Evolutionary conservation across 2,329 filamentous ascomycete species (phyloP), one percentile per base, ranked within the genome.

Genomic region (Aspergillus pseudoviridinutans): DNA sequence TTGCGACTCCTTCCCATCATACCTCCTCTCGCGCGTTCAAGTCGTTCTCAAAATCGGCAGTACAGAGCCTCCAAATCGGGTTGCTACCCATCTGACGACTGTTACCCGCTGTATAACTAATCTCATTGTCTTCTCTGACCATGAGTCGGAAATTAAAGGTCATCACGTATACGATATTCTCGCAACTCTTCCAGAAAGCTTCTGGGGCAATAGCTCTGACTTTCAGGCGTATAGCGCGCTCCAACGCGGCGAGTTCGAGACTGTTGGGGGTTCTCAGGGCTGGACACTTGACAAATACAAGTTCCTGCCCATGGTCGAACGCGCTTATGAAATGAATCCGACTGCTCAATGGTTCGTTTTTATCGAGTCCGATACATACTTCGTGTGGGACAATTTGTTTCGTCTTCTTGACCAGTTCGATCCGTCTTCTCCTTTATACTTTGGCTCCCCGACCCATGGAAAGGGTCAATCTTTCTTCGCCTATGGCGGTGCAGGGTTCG

Each of bases 211-310:
- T 44, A 69, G 66, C 24, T 53, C 66, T n/a, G 73, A 76, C 46
- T 76, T 79, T 49, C 62, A 69, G 8, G 69, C 69, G 24, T 80
- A 81, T 54, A 65, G 79, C 25, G 72, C 72, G 47, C 76, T 81
- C 4, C 63, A 63, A 3, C 73, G 72, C 9, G 72, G 71, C 66
- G 54, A 69, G 60, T 55, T 66, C 69, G 58, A 66, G 64, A 14
- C 71, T 63, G 27, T 62, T 4, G 58, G 46, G 54, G 69, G 73
- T 57, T 27, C 71, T 72, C 59, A 72, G 68, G 81, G 81, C 2
- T 84, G 82, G 82, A 76, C 70, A 27, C 73, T 84, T 49, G 82
- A 84, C 68, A 82, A 81, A 65, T 84, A 79, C 75, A 84, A 84
- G 66, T 84, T 84, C 60, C 65, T 84, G 29, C 80, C 82, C 44